These are phyloP conservation scores for Lyophyllum atratum DNA, from an alignment of 768 basidiomycete genomes.

Conservation along the genomic window DNA sequence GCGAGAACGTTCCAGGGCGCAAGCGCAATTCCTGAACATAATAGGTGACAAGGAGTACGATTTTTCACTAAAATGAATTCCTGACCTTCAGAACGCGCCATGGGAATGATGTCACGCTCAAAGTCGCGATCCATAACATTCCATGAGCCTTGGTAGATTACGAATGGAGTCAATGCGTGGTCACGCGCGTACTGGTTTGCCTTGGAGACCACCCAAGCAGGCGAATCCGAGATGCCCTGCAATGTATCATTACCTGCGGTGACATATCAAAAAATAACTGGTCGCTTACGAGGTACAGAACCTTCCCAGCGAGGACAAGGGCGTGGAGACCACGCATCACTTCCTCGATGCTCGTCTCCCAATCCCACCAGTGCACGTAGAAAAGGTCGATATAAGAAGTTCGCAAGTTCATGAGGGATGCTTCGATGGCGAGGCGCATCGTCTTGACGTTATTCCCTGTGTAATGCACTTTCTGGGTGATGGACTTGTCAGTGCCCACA, in stretches of 20 bases:
- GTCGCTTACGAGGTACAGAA: slow-evolving; percentile 41
- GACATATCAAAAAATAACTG: neutral
- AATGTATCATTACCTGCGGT: neutral
- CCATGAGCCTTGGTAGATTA: slow-evolving; percentile 11
- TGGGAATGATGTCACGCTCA: slow-evolving; percentile 16
- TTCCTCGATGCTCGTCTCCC: slow-evolving; percentile 52
- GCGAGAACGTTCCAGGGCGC: slow-evolving; percentile 37
- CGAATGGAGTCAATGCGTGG: slow-evolving; percentile 23
- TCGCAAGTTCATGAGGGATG: slow-evolving; percentile 46
- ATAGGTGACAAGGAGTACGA: slow-evolving; percentile 32
- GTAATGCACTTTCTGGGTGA: slow-evolving; percentile 39
- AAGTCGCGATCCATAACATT: slow-evolving; percentile 16
- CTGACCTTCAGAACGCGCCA: slow-evolving; percentile 16
- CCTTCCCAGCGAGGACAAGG: slow-evolving; percentile 53
- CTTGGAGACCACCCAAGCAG: slow-evolving; percentile 45
- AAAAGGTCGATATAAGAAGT: slow-evolving; percentile 50
- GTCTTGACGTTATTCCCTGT: slow-evolving; percentile 51
- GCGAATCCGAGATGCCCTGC: slow-evolving; percentile 37
- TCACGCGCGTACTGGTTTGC: slow-evolving; percentile 49
- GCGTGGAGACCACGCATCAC: slow-evolving; percentile 57
- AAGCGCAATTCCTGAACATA: slow-evolving; percentile 32
- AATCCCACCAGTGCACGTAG: slow-evolving; percentile 57
- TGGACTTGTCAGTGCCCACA: slow-evolving; percentile 24
- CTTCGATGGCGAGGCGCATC: slow-evolving; percentile 41
- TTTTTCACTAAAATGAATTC: neutral